A percentile compares a stretch with the other conserved stretches of the same genome.
Conservation (phyloP, 1,284 basidiomycete species). For the Tylopilus sp. region DNA sequence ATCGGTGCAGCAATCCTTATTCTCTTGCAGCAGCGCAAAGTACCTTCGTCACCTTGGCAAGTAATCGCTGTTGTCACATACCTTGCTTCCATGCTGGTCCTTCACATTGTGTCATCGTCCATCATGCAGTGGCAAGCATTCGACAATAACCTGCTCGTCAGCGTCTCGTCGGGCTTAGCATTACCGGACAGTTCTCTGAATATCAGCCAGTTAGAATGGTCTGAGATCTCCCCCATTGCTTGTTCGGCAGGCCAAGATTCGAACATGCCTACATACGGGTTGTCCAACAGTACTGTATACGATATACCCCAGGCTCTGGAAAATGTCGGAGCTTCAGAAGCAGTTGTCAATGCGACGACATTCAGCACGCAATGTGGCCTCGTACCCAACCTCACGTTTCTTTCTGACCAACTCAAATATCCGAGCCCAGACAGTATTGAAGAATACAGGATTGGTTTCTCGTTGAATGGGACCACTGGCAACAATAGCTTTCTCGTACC, state of each 20-base stretch:
- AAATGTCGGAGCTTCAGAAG: background rate
- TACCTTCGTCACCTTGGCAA: slow-evolving; percentile 7
- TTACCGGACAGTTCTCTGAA: slow-evolving; percentile 10
- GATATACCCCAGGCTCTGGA: slow-evolving; percentile 1
- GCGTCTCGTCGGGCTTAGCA: background rate
- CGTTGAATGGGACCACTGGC: background rate
- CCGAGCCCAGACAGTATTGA: background rate
- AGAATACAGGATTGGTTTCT: background rate
- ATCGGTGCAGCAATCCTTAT: slow-evolving; percentile 9
- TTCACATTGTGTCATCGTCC: slow-evolving; percentile 18
- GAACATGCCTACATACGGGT: background rate
- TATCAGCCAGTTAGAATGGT: background rate
- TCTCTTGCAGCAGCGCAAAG: slow-evolving; percentile 9
- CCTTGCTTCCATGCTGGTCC: slow-evolving; percentile 10
- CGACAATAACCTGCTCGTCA: background rate
- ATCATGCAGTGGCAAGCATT: slow-evolving; percentile 26
- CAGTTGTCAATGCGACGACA: slow-evolving; percentile 24
- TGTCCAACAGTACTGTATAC: slow-evolving; percentile 11
- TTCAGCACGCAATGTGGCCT: slow-evolving; percentile 11
- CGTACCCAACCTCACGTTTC: slow-evolving; percentile 11
- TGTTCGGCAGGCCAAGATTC: background rate
- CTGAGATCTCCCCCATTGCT: background rate
- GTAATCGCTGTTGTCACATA: slow-evolving; percentile 18
- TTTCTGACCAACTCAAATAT: background rate
- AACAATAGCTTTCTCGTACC: background rate